Evolutionary conservation across 352 stramenopile species (phyloP).

Genomic region (Globisporangium nagaii): DNA sequence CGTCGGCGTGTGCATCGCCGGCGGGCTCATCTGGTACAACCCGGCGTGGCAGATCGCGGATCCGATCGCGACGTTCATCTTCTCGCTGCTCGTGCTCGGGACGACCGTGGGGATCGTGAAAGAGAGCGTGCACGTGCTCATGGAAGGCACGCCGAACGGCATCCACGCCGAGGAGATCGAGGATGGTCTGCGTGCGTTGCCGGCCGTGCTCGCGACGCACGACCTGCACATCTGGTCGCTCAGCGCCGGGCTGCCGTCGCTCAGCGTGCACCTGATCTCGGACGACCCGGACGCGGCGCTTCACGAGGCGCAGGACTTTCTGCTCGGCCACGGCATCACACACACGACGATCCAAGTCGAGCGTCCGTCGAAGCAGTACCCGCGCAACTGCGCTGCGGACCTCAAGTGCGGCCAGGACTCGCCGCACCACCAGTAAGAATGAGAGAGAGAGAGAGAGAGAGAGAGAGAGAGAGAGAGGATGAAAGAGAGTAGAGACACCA

Average conservation of each 20-base stretch:
- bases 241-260: constrained; percentile 81
- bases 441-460: constrained; percentile 12
- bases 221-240: constrained; percentile 98
- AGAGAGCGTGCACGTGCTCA: constrained; percentile 90
- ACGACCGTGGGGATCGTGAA: constrained; percentile 92
- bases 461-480: too few species aligned
- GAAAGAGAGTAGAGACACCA: too few species aligned
- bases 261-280: constrained; percentile 92
- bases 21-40: constrained; percentile 95
- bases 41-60: constrained; percentile 95
- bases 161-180: constrained; percentile 88
- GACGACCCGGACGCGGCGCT: constrained; percentile 61
- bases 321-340: constrained; percentile 74
- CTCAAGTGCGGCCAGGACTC: constrained; percentile 79
- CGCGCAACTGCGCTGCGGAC: constrained; percentile 57
- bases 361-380: constrained; percentile 58
- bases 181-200: constrained; percentile 63
- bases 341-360: constrained; percentile 90
- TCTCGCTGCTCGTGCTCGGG: constrained; percentile 92
- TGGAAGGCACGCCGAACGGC: constrained; percentile 93
- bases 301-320: constrained; percentile 61
- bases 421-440: constrained; percentile 27
- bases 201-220: constrained; percentile 91
- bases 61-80: constrained; percentile 97
- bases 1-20: constrained; percentile 94